Evolutionary conservation across 805 yeast species (phyloP).

Genomic region (Yarrowia sp.): DNA sequence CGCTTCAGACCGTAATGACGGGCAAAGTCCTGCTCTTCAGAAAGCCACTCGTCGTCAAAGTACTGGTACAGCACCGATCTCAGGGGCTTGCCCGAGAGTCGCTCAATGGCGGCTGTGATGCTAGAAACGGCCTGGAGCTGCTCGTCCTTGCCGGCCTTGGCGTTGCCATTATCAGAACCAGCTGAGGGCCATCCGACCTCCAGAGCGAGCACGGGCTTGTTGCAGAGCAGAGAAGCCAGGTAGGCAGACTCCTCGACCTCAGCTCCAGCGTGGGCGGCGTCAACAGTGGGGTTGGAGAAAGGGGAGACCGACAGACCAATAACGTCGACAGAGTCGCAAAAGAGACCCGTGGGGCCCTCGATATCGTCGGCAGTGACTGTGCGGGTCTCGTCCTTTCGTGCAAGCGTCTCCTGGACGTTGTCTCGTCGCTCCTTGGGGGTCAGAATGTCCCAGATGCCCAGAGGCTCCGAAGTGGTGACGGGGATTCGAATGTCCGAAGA

Average conservation of each 20-base stretch:
- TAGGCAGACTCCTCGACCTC: constrained; percentile 35
- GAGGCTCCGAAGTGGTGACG: constrained; percentile 32
- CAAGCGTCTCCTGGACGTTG: constrained; percentile 11
- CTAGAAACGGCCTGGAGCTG: constrained; percentile 35
- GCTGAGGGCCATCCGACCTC: constrained; percentile 37
- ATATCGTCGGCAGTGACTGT: constrained; percentile 23
- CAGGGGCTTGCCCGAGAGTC: constrained; percentile 25
- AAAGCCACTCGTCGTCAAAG: constrained; percentile 33
- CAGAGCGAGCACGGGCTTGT: constrained; percentile 36
- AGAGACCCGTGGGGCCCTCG: constrained; percentile 18
- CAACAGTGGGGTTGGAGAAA: constrained; percentile 3
- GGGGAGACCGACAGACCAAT: constrained; percentile 35
- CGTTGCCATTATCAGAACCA: constrained; percentile 32
- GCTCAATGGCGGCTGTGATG: constrained; percentile 20
- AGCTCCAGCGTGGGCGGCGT: constrained; percentile 30
- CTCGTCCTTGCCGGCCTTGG: constrained; percentile 31
- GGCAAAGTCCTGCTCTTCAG: constrained; percentile 25
- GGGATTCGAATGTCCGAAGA: constrained; percentile 13
- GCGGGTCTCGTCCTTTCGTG: background rate
- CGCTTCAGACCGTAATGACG: constrained; percentile 30
- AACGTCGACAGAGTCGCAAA: constrained; percentile 34
- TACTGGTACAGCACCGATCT: constrained; percentile 31
- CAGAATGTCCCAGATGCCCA: constrained; percentile 37
- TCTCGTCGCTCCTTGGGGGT: constrained; percentile 32
- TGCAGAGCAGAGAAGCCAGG: constrained; percentile 32